Evolutionary conservation across 2,329 filamentous ascomycete species (phyloP).

Genomic region (Hypoxylon sp.): DNA sequence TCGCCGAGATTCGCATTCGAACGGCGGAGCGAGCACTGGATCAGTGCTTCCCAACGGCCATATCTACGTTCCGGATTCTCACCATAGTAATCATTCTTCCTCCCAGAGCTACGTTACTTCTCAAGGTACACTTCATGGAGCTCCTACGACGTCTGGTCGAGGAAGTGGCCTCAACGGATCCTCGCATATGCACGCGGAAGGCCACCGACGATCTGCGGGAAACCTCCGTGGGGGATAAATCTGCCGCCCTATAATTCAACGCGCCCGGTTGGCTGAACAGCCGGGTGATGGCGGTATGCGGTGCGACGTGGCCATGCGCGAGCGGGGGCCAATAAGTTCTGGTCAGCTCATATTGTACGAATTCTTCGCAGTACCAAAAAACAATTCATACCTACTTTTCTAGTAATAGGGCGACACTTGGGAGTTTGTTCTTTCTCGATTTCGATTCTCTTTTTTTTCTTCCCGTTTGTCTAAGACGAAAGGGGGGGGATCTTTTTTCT

Average conservation of each 20-base stretch:
- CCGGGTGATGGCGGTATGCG: conserved; percentile 48
- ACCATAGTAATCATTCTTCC: conserved; percentile 42
- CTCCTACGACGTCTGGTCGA: conserved; percentile 42
- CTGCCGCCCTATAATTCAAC: conserved; percentile 37
- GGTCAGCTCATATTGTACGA: conserved; percentile 40
- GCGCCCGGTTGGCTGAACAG: conserved; percentile 46
- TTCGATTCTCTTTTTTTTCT: conserved; percentile 23
- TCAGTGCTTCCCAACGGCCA: conserved; percentile 55
- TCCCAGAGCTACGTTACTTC: conserved; percentile 45
- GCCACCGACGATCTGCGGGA: conserved; percentile 54
- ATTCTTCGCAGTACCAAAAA: conserved; percentile 29
- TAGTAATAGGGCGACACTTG: conserved; percentile 34
- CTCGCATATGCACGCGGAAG: conserved; percentile 50
- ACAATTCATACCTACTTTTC: conserved; percentile 28
- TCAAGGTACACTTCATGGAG: conserved; percentile 38
- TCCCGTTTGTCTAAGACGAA: conserved; percentile 29
- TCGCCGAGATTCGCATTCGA: conserved; percentile 49
- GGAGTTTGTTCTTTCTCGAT: conserved; percentile 22
- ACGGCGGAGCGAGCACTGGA: conserved; percentile 43
- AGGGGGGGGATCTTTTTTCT: conserved; percentile 9
- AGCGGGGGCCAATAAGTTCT: conserved; percentile 30
- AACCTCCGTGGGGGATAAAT: conserved; percentile 53
- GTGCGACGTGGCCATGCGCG: conserved; percentile 46
- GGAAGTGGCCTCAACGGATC: conserved; percentile 45
- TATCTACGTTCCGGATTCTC: conserved; percentile 54